Percentiles rank a stretch among this genome's conserved stretches.
phyloP scores from a whole-genome alignment of 805 yeast genomes.

The Dipodascopsis tothii region DNA sequence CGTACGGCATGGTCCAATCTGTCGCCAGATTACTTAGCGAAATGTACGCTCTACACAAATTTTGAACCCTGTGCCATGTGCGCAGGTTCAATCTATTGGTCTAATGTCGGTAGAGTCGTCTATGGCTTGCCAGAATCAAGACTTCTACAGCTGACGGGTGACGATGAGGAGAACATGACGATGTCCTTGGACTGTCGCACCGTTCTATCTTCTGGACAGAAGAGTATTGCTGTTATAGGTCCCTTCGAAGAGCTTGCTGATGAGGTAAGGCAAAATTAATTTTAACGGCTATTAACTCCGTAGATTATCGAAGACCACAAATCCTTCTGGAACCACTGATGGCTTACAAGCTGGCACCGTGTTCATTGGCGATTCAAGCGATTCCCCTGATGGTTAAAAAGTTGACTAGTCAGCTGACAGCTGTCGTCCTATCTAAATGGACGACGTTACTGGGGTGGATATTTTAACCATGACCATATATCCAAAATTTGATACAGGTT shows the following conservation, averaged over 20 bases:
- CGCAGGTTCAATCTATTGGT: slow-evolving; percentile 2
- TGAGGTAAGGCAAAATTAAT: too few species aligned
- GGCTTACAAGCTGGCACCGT: too few species aligned
- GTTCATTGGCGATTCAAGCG: too few species aligned
- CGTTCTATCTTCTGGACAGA: not conserved
- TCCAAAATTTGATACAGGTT: too few species aligned
- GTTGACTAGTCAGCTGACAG: too few species aligned
- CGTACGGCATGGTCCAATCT: not conserved
- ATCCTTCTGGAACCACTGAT: too few species aligned
- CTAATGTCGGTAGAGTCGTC: slow-evolving; percentile 1
- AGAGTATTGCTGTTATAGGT: not conserved
- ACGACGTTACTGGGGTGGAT: too few species aligned
- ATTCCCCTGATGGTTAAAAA: too few species aligned
- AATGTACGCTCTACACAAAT: slow-evolving; percentile 1
- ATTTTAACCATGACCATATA: too few species aligned
- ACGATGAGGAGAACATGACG: not conserved
- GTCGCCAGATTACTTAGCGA: not conserved
- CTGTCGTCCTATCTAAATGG: too few species aligned
- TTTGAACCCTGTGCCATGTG: slow-evolving; percentile 5
- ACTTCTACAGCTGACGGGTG: not conserved
- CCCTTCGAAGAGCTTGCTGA: not conserved
- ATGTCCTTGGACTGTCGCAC: not conserved
- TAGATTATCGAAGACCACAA: too few species aligned
- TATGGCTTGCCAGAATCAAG: slow-evolving; percentile 1
- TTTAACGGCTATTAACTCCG: too few species aligned